Percentiles rank a stretch among this genome's conserved stretches.
Evolutionary conservation across 2,329 filamentous ascomycete genomes (phyloP).

Genomic region (Xylariomycetidae sp.): DNA sequence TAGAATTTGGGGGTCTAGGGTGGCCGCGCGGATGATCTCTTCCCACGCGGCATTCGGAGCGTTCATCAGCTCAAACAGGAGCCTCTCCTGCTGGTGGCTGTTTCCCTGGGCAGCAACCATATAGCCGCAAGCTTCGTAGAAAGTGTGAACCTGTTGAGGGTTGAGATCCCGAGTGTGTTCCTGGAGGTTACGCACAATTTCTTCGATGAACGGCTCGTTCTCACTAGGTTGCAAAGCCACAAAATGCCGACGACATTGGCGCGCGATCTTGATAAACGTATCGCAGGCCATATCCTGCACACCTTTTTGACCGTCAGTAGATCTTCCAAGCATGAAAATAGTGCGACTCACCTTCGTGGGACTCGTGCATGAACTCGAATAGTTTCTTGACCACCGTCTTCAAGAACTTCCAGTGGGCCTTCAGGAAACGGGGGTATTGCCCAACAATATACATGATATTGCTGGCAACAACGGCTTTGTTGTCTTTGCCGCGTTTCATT

Average conservation of each 20-base stretch:
- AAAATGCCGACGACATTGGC: constrained; percentile 96
- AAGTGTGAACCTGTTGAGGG: constrained; percentile 96
- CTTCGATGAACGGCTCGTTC: constrained; percentile 93
- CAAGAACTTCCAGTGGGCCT: constrained; percentile 99
- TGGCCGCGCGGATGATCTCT: constrained; percentile 83
- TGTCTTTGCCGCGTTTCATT: constrained; percentile 99
- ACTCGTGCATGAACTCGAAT: constrained; percentile 99
- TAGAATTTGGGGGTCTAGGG: constrained; percentile 75
- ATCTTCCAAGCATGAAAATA: background rate
- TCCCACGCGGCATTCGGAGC: constrained; percentile 95
- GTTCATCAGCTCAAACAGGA: constrained; percentile 88
- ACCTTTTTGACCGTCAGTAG: constrained; percentile 43
- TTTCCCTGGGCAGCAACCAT: constrained; percentile 99
- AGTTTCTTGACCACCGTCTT: constrained; percentile 99
- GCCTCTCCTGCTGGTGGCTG: constrained; percentile 84
- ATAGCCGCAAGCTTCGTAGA: constrained; percentile 97
- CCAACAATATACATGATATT: constrained; percentile 99
- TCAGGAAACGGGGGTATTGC: constrained; percentile 95
- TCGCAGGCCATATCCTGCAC: constrained; percentile 99
- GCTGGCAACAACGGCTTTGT: constrained; percentile 97
- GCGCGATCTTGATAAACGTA: constrained; percentile 99
- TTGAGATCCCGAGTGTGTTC: constrained; percentile 94
- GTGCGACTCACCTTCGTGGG: constrained; percentile 72
- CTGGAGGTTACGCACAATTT: constrained; percentile 91
- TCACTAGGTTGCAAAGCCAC: constrained; percentile 93